Base-by-base conservation (phyloP, 148 eudicot species). In the Dianthus caryophyllus region DNA sequence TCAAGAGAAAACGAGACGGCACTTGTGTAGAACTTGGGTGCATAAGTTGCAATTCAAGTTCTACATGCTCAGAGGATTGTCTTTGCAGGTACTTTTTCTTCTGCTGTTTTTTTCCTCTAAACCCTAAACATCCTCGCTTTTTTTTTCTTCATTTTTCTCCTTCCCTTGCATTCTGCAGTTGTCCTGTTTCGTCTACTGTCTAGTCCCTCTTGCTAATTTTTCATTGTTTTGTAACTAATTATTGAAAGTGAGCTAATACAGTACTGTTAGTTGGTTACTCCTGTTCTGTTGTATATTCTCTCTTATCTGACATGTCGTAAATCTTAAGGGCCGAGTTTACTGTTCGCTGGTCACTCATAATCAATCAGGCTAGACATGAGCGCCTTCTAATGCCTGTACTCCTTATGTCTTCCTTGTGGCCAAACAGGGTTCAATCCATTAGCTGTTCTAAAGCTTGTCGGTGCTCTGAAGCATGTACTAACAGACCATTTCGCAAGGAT, bases 31-130 rank as follows among this genome's bases (percentile, higher is more conserved):
- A 82, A 65, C 72, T 70, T 52, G 96, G 96, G 52, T 92, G 97
- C 82, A 84, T 85, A n/a, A 73, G 59, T 71, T 88, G 97, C 85
- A 78, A 68, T 67, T 71, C 94, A 51, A 31, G 67, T 9, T 71
- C 73, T 64, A 57, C 80, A 44, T 92, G 97, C 72, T 77, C 81
- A 44, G 84, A 85, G 56, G 88, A 81, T 74, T 92, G 97, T 76
- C 87, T 89, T 73, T 92, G 97, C 88, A 81, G 96, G 97, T 92
- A n/a, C n/a, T n/a, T n/a, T n/a, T n/a, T n/a, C n/a, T n/a, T n/a
- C n/a, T n/a, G n/a, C n/a, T n/a, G n/a, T n/a, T n/a, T n/a, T n/a
- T n/a, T n/a, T n/a, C n/a, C n/a, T n/a, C n/a, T n/a, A n/a, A n/a
- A n/a, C n/a, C n/a, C n/a, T n/a, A n/a, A n/a, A n/a, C n/a, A n/a